phyloP scores from a whole-genome alignment of 2,329 filamentous ascomycete genomes.

The Aspergillus pseudoviridinutans region DNA sequence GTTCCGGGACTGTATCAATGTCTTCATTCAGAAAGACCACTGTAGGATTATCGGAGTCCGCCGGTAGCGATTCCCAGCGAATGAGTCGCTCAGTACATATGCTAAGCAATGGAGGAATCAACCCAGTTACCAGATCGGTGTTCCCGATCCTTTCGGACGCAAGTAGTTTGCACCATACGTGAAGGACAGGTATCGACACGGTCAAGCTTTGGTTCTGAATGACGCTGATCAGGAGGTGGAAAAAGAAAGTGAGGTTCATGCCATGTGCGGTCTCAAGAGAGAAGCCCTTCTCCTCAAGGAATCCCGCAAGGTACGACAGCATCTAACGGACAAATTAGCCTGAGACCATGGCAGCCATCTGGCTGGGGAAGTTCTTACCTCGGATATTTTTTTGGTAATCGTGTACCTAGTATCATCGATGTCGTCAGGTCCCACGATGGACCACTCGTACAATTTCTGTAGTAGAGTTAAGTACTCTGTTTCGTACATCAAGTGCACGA shows the following conservation, averaged over 20 bases:
- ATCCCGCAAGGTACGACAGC: constrained; percentile 78
- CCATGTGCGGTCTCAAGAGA: constrained; percentile 55
- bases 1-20: constrained; percentile 88
- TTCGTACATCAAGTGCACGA: constrained; percentile 76
- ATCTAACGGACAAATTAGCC: constrained; percentile 51
- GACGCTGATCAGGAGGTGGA: constrained; percentile 74
- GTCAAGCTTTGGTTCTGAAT: constrained; percentile 82
- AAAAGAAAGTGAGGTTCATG: constrained; percentile 68
- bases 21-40: constrained; percentile 84
- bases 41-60: constrained; percentile 75
- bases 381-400: constrained; percentile 88
- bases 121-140: constrained; percentile 52
- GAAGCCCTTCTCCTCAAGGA: constrained; percentile 72
- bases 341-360: neutral
- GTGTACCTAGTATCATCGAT: constrained; percentile 90
- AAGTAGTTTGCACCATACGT: constrained; percentile 83
- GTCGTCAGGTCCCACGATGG: constrained; percentile 71
- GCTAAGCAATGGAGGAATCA: constrained; percentile 73
- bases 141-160: constrained; percentile 65
- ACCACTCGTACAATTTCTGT: constrained; percentile 73
- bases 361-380: constrained; percentile 53
- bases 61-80: constrained; percentile 80
- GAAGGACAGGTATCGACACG: constrained; percentile 87
- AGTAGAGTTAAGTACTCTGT: constrained; percentile 68
- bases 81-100: constrained; percentile 79